phyloP scores from a whole-genome alignment of 805 yeast genomes.

The Wickerhamiella bombiphila region DNA sequence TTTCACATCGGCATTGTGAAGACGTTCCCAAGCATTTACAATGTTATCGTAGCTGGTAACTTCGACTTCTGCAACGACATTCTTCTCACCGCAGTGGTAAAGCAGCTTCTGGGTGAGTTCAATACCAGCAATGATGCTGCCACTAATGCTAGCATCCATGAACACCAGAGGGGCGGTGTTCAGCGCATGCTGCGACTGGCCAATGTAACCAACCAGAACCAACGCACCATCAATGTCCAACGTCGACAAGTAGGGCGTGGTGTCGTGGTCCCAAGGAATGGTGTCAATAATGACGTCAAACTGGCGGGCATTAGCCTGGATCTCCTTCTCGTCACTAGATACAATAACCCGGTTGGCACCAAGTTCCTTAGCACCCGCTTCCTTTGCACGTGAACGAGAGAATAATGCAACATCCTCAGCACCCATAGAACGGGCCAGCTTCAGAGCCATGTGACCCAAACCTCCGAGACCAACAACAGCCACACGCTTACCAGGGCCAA shows the following conservation, averaged over 20 bases:
- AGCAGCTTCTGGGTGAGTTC: conserved; percentile 53
- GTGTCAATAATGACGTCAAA: conserved; percentile 44
- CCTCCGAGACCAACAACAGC: conserved; percentile 57
- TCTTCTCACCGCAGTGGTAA: conserved; percentile 44
- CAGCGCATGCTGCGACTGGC: conserved; percentile 22
- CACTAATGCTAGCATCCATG: conserved; percentile 25
- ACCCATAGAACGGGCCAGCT: conserved; percentile 46
- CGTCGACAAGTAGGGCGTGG: conserved; percentile 33
- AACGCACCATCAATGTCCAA: conserved; percentile 46
- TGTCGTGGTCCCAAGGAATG: conserved; percentile 35
- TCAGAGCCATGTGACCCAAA: conserved; percentile 46
- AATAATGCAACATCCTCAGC: conserved; percentile 41
- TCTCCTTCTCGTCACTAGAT: conserved; percentile 31
- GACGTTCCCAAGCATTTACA: conserved; percentile 10
- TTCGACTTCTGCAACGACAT: conserved; percentile 50
- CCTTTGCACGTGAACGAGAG: conserved; percentile 38
- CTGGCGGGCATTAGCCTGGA: conserved; percentile 20
- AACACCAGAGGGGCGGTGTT: conserved; percentile 34
- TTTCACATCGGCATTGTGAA: conserved; percentile 8
- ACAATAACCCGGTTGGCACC: conserved; percentile 46
- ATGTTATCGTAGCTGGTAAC: conserved; percentile 31
- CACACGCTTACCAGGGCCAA: conserved; percentile 37
- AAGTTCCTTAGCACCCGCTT: conserved; percentile 36
- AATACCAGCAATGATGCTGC: conserved; percentile 50
- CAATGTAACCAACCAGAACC: conserved; percentile 55